phyloP scores from a whole-genome alignment of 2,329 filamentous ascomycete genomes.

The Paramyrothecium sp. region DNA sequence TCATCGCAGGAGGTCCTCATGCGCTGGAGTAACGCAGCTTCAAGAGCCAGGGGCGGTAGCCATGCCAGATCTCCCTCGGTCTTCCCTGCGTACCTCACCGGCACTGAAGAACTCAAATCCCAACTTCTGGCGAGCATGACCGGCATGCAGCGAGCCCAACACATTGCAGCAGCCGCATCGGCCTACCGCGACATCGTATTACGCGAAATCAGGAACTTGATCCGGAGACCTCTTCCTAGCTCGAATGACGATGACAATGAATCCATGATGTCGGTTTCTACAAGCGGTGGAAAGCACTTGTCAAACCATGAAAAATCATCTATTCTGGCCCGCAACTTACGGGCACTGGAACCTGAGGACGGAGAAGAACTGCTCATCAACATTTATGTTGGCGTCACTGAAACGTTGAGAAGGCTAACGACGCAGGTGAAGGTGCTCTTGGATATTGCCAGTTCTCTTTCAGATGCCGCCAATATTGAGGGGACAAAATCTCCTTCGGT shows the following conservation, averaged over 20 bases:
- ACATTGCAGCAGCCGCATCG: constrained; percentile 77
- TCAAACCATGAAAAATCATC: constrained; percentile 88
- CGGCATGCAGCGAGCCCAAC: constrained; percentile 78
- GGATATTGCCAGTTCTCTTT: constrained; percentile 81
- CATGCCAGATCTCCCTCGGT: constrained; percentile 65
- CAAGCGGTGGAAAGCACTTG: constrained; percentile 63
- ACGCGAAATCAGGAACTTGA: constrained; percentile 81
- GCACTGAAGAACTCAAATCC: constrained; percentile 67
- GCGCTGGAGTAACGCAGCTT: constrained; percentile 78
- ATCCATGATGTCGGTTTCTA: constrained; percentile 80
- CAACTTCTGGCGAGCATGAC: constrained; percentile 69
- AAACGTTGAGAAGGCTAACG: constrained; percentile 79
- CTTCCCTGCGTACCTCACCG: constrained; percentile 76
- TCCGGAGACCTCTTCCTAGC: constrained; percentile 82
- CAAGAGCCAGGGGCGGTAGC: constrained; percentile 62
- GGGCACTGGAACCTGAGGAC: constrained; percentile 78
- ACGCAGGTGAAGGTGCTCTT: constrained; percentile 94
- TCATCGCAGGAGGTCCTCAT: constrained; percentile 72
- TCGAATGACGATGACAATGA: constrained; percentile 93
- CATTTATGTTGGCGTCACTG: constrained; percentile 84
- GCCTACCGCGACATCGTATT: constrained; percentile 81
- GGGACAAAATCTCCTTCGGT: constrained; percentile 46
- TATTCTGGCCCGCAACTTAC: constrained; percentile 82
- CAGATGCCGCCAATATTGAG: constrained; percentile 36
- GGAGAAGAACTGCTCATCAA: constrained; percentile 79